phyloP scores from a whole-genome alignment of 129 eudicot species.

The Lactuca sativa region DNA sequence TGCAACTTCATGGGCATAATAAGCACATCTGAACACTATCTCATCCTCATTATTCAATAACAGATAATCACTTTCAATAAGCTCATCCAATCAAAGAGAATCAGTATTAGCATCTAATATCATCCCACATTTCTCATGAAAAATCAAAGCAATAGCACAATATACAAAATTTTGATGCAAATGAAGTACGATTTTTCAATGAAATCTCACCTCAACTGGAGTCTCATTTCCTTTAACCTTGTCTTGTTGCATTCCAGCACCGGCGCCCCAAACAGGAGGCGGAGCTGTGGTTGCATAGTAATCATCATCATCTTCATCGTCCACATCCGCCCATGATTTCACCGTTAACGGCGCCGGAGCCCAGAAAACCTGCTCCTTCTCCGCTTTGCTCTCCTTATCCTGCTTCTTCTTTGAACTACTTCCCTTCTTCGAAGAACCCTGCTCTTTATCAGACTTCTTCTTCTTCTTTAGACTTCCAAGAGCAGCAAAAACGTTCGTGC shows the following conservation, averaged over 20 bases:
- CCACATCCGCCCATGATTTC: conserved; percentile 95
- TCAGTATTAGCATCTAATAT: not conserved
- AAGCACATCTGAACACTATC: not conserved
- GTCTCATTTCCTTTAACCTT: conserved; percentile 42
- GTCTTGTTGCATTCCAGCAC: conserved; percentile 38
- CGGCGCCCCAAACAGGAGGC: conserved; percentile 56
- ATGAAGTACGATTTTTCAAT: not conserved
- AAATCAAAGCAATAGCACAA: not conserved
- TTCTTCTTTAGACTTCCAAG: conserved; percentile 76
- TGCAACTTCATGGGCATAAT: not conserved
- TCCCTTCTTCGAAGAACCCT: conserved; percentile 39
- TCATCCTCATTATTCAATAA: not conserved
- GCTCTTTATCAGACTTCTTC: conserved; percentile 69
- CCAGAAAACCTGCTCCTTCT: conserved; percentile 69
- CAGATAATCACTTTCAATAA: not conserved
- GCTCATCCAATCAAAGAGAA: not conserved
- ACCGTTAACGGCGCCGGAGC: conserved; percentile 65
- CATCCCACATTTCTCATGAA: conserved; percentile 20
- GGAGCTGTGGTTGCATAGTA: conserved; percentile 82
- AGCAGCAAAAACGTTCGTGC: conserved; percentile 84
- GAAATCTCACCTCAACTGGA: conserved; percentile 38
- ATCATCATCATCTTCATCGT: conserved; percentile 94
- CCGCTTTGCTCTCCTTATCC: conserved; percentile 41
- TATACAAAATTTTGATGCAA: conserved; percentile 1
- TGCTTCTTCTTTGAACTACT: conserved; percentile 42